A percentile compares a stretch with the other conserved stretches of the same genome.
phyloP scores from a whole-genome alignment of 345 rosid genomes.

The Eucalyptus albens region DNA sequence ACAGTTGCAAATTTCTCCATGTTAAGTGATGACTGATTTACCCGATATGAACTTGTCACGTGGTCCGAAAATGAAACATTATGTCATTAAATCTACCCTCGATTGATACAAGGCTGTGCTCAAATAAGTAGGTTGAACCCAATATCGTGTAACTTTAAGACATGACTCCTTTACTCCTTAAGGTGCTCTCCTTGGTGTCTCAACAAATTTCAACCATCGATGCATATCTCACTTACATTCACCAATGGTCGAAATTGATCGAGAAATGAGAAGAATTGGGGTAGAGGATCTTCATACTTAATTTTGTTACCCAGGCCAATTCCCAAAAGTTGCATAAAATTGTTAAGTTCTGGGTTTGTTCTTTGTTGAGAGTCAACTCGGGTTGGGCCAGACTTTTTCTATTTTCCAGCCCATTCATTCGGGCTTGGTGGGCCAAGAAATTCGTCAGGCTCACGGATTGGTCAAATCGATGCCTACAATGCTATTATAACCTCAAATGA shows the following conservation, averaged over 20 bases:
- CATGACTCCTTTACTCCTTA: neutral
- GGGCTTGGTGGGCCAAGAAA: neutral
- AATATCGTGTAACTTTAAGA: neutral
- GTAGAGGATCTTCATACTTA: neutral
- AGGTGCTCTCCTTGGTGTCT: neutral
- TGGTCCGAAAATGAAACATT: neutral
- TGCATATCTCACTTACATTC: neutral
- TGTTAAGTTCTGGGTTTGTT: neutral
- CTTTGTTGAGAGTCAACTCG: neutral
- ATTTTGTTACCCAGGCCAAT: neutral
- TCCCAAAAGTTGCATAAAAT: neutral
- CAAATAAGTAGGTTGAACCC: too few species aligned
- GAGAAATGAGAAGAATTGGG: neutral
- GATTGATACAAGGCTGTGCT: too few species aligned
- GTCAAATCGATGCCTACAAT: neutral
- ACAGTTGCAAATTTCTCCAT: neutral
- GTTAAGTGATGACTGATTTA: neutral
- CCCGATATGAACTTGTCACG: neutral
- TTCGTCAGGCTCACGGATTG: neutral
- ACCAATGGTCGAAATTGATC: neutral
- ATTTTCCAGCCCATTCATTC: neutral
- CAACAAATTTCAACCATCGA: neutral
- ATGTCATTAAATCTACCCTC: neutral
- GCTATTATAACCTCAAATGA: neutral
- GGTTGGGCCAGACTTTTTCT: neutral